These are phyloP conservation scores for Ambrosia artemisiifolia DNA, from an alignment of 129 eudicot genomes.

Conservation along the genomic window DNA sequence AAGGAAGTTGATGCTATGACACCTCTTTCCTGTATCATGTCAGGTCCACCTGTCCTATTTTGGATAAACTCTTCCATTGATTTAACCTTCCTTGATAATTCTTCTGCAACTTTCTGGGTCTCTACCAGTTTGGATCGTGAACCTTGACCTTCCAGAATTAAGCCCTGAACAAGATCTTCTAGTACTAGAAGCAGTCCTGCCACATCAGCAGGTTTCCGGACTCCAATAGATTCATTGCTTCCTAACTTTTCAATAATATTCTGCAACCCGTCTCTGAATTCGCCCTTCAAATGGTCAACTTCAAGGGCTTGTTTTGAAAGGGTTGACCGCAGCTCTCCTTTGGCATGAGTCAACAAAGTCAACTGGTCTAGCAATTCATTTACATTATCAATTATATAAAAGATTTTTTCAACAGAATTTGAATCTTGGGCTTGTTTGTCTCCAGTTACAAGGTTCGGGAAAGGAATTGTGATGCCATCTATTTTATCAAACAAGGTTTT, in stretches of 20 bases:
- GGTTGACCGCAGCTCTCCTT: constrained; percentile 44
- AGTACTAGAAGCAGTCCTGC: constrained; percentile 45
- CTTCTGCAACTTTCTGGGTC: constrained; percentile 28
- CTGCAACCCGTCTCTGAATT: constrained; percentile 49
- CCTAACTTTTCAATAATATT: constrained; percentile 54
- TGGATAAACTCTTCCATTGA: constrained; percentile 60
- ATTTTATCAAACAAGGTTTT: constrained; percentile 48
- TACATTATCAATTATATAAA: constrained; percentile 52
- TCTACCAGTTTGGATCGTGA: constrained; percentile 42
- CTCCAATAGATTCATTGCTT: constrained; percentile 42
- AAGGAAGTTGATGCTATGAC: constrained; percentile 35
- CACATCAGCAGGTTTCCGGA: constrained; percentile 38
- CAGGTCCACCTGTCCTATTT: constrained; percentile 36
- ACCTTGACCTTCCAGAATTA: constrained; percentile 48
- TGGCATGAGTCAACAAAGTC: constrained; percentile 43
- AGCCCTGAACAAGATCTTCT: constrained; percentile 56
- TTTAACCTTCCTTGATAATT: constrained; percentile 65
- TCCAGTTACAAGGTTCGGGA: constrained; percentile 29
- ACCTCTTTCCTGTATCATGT: constrained; percentile 42
- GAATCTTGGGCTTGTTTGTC: constrained; percentile 48
- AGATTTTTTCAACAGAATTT: constrained; percentile 52
- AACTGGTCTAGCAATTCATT: constrained; percentile 45
- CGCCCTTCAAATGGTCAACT: constrained; percentile 61
- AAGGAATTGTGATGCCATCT: constrained; percentile 46
- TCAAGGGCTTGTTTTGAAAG: constrained; percentile 56